phyloP scores from a whole-genome alignment of 805 yeast species.

The Candida fluviatilis region DNA sequence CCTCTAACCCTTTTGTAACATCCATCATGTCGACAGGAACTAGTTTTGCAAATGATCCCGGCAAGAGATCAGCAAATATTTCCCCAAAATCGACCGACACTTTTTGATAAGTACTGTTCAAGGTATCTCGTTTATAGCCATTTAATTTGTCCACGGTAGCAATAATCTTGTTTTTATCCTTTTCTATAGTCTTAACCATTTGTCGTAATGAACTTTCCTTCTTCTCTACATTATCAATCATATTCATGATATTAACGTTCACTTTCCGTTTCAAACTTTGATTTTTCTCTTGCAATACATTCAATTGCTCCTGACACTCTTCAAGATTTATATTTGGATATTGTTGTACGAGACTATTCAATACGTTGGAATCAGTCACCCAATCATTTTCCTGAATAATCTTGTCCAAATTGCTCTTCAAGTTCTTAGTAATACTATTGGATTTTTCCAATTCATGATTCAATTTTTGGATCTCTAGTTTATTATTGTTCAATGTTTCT shows the following conservation, averaged over 20 bases:
- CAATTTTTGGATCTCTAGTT: conserved; percentile 50
- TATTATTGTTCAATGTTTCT: conserved; percentile 43
- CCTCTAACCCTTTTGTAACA: conserved; percentile 86
- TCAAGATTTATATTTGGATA: conserved; percentile 60
- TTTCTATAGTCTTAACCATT: conserved; percentile 83
- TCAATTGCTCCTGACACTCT: conserved; percentile 56
- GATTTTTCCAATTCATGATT: conserved; percentile 53
- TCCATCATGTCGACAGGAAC: conserved; percentile 78
- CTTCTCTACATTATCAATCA: conserved; percentile 88
- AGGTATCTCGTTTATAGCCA: conserved; percentile 77
- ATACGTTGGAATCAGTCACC: conserved; percentile 63
- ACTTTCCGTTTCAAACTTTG: conserved; percentile 75
- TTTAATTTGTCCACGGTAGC: conserved; percentile 82
- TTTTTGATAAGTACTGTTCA: conserved; percentile 78
- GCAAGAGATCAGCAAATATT: conserved; percentile 82
- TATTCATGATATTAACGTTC: conserved; percentile 80
- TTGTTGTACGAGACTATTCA: conserved; percentile 53
- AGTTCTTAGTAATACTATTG: conserved; percentile 28
- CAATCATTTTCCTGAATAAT: conserved; percentile 61
- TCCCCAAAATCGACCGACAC: conserved; percentile 88
- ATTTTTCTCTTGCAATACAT: conserved; percentile 53
- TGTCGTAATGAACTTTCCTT: conserved; percentile 71
- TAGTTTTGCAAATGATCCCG: conserved; percentile 85
- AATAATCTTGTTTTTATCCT: conserved; percentile 84
- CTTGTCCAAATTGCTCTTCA: conserved; percentile 38